Evolutionary conservation across 176 grass and related monocot species (phyloP).

Genomic region (Dactylis glomerata): DNA sequence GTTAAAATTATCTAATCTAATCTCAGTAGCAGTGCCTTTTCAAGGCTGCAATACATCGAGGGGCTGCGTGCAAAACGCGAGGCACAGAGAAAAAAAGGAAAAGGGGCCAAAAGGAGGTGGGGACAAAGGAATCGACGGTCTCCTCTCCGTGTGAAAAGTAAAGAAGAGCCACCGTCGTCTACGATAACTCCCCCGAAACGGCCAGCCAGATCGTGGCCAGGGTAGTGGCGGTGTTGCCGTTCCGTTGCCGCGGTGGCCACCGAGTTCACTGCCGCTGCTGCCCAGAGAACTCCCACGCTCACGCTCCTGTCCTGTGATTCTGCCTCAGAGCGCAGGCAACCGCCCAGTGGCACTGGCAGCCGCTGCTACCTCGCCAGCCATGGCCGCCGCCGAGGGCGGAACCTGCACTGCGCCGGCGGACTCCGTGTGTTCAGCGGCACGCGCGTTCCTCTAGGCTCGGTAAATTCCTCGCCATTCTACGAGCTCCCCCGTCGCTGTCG

Average conservation of each 20-base stretch:
- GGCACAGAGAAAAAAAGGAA: neutral
- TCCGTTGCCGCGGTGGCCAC: slow-evolving; percentile 5
- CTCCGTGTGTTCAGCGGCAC: neutral
- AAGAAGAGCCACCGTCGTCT: slow-evolving; percentile 26
- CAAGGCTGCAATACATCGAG: neutral
- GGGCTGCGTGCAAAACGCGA: neutral
- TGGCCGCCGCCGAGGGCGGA: slow-evolving; percentile 3
- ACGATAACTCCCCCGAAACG: slow-evolving; percentile 18
- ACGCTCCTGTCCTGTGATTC: neutral
- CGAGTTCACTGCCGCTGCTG: neutral
- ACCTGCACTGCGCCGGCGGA: neutral
- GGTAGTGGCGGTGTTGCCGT: neutral
- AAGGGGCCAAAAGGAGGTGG: neutral
- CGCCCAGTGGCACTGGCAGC: neutral
- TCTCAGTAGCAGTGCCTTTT: neutral
- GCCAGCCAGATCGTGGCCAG: slow-evolving; percentile 32
- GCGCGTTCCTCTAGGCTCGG: neutral
- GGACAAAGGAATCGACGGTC: slow-evolving; percentile 33
- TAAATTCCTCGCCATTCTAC: slow-evolving; percentile 29
- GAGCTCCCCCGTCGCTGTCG: slow-evolving; percentile 10
- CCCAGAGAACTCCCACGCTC: neutral
- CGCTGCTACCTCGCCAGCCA: neutral
- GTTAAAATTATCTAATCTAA: neutral
- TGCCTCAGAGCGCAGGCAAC: neutral
- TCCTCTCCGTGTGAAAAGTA: slow-evolving; percentile 10